Conservation (phyloP, 2,329 filamentous ascomycete genomes). For the Scolecobasidium constrictum region DNA sequence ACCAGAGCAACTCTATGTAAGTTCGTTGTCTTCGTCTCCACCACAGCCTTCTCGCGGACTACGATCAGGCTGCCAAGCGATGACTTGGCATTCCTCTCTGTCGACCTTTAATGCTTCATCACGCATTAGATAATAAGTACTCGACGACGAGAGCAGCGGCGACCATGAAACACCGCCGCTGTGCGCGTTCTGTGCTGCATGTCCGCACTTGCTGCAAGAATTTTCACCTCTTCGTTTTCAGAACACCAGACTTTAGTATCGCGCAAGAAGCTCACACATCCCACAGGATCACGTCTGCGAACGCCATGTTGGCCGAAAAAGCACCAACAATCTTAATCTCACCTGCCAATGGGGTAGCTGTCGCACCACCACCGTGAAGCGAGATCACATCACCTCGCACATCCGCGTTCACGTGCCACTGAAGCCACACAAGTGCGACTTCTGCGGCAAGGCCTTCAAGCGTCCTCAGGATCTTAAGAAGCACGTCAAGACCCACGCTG, state of each 20-base stretch:
- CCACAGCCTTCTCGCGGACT: background rate
- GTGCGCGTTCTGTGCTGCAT: no score
- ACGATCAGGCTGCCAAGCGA: slow-evolving; percentile 3
- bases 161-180: no score
- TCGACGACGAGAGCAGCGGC: no score
- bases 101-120: background rate
- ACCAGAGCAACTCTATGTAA: slow-evolving; percentile 53
- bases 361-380: slow-evolving; percentile 93
- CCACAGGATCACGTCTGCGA: slow-evolving; percentile 98
- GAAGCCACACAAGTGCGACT: slow-evolving; percentile 98
- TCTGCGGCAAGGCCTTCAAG: slow-evolving; percentile 98
- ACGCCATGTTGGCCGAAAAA: slow-evolving; percentile 95
- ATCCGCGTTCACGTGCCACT: slow-evolving; percentile 97
- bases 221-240: background rate
- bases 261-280: no score
- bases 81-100: slow-evolving; percentile 3
- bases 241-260: background rate
- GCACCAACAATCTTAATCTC: slow-evolving; percentile 95
- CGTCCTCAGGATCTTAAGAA: slow-evolving; percentile 98
- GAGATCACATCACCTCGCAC: slow-evolving; percentile 97
- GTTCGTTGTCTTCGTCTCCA: slow-evolving; percentile 14
- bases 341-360: slow-evolving; percentile 97
- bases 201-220: no score
- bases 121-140: no score
- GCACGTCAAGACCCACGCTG: slow-evolving; percentile 97